Conservation (phyloP, 495 filamentous ascomycete genomes). For the Hyphodiscus hymeniophilus region DNA sequence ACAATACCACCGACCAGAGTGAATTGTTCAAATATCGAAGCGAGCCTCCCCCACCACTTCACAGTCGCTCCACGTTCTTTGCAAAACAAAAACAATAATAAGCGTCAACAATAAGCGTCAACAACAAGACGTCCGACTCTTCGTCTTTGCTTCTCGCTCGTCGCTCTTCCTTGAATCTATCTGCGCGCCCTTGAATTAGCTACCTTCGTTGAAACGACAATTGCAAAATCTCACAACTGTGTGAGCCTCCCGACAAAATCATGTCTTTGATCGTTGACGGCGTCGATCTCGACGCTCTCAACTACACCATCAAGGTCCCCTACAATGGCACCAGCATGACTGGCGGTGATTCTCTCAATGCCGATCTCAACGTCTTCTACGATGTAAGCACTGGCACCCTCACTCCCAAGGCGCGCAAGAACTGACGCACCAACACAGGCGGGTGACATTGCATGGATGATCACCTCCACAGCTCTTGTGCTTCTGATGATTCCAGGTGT, state of each 20-base stretch:
- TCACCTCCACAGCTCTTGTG: constrained; percentile 81
- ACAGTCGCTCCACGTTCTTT: not conserved
- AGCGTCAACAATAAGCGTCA: too few relatives aligned
- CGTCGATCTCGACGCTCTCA: constrained; percentile 34
- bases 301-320: constrained; percentile 33
- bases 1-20: too few relatives aligned
- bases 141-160: not conserved
- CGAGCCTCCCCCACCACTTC: not conserved
- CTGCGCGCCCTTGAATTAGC: not conserved
- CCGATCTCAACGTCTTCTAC: constrained; percentile 78
- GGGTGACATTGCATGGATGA: constrained; percentile 90
- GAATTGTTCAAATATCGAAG: too few relatives aligned
- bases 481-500: constrained; percentile 98
- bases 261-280: constrained; percentile 21
- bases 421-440: constrained; percentile 36
- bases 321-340: constrained; percentile 59
- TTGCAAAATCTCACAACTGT: not conserved
- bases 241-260: not conserved
- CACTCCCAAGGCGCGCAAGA: not conserved
- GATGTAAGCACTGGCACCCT: constrained; percentile 39
- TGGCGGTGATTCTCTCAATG: constrained; percentile 66
- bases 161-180: not conserved
- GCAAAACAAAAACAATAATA: too few relatives aligned
- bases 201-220: not conserved
- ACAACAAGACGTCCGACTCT: too few relatives aligned